Evolutionary conservation across 2,329 filamentous ascomycete genomes (phyloP).

Genomic region (Zasmidium cellare): DNA sequence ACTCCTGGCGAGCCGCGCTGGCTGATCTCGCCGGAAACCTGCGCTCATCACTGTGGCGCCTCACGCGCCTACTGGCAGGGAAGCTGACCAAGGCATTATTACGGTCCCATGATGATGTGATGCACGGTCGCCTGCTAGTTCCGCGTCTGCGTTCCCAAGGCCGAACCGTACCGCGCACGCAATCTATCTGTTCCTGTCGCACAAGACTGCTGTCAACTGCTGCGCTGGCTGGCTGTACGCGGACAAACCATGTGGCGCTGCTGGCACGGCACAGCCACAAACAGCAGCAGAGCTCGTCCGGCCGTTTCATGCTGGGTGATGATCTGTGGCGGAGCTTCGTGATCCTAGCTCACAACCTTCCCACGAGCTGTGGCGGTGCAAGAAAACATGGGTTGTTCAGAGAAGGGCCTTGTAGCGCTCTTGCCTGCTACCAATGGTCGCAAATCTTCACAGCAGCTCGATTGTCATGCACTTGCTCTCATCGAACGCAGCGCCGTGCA

Average conservation of each 20-base stretch:
- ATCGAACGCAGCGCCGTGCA: neutral
- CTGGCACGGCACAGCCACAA: too few species aligned
- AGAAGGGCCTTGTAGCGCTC: too few species aligned
- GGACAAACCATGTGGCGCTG: neutral
- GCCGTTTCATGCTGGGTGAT: neutral
- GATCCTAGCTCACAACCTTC: neutral
- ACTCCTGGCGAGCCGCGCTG: too few species aligned
- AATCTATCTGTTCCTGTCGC: too few species aligned
- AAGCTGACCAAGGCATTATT: neutral
- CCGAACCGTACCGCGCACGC: too few species aligned
- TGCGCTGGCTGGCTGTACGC: neutral
- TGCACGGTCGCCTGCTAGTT: neutral
- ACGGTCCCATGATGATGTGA: neutral
- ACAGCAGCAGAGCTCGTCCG: too few species aligned
- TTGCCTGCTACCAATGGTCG: too few species aligned
- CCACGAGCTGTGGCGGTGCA: too few species aligned
- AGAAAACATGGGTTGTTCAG: too few species aligned
- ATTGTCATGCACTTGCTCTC: neutral
- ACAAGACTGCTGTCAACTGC: neutral
- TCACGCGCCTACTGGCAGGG: neutral
- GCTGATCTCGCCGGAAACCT: neutral
- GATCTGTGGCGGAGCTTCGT: conserved; percentile 3
- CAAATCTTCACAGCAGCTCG: neutral
- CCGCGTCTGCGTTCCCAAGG: neutral
- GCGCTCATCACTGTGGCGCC: too few species aligned